Conservation (phyloP, 1,284 basidiomycete species). For the Tilletia setariae region DNA sequence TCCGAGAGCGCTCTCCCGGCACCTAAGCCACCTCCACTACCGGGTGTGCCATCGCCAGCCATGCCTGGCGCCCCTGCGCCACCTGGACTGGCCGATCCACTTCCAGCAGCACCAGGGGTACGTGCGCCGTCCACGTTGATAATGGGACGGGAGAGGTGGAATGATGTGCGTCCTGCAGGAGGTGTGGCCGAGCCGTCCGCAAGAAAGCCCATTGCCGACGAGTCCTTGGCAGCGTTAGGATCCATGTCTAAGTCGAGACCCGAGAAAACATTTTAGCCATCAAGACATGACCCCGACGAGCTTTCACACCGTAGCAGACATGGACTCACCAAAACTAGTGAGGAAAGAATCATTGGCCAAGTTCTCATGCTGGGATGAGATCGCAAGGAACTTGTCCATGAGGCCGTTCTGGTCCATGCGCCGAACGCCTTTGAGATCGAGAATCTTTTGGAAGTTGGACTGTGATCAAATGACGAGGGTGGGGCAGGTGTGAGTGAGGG, state of each 20-base stretch:
- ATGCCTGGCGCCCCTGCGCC: constrained; percentile 21
- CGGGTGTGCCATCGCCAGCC: constrained; percentile 18
- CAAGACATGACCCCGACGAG: constrained; percentile 22
- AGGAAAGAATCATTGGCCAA: constrained; percentile 78
- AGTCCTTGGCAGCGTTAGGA: constrained; percentile 7
- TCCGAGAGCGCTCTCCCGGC: constrained; percentile 38
- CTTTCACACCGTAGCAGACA: neutral
- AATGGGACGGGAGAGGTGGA: constrained; percentile 21
- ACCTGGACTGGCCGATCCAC: constrained; percentile 13
- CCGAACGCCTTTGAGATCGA: constrained; percentile 74
- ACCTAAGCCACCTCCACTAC: constrained; percentile 12
- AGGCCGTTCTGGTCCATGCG: constrained; percentile 81
- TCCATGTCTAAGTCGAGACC: constrained; percentile 22
- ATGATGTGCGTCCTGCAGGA: constrained; percentile 7
- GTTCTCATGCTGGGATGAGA: constrained; percentile 81
- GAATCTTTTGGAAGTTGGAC: constrained; percentile 73
- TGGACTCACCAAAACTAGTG: constrained; percentile 14
- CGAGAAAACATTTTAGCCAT: constrained; percentile 17
- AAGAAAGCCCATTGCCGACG: neutral
- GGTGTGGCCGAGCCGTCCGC: constrained; percentile 18
- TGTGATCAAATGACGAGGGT: constrained; percentile 13
- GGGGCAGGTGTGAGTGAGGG: constrained; percentile 57
- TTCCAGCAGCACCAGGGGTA: constrained; percentile 15
- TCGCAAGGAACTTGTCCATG: constrained; percentile 82
- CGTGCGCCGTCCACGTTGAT: constrained; percentile 25